These are phyloP conservation scores for Fusarium fracticaudum DNA, from an alignment of 2,329 filamentous ascomycete species.

Conservation along the genomic window DNA sequence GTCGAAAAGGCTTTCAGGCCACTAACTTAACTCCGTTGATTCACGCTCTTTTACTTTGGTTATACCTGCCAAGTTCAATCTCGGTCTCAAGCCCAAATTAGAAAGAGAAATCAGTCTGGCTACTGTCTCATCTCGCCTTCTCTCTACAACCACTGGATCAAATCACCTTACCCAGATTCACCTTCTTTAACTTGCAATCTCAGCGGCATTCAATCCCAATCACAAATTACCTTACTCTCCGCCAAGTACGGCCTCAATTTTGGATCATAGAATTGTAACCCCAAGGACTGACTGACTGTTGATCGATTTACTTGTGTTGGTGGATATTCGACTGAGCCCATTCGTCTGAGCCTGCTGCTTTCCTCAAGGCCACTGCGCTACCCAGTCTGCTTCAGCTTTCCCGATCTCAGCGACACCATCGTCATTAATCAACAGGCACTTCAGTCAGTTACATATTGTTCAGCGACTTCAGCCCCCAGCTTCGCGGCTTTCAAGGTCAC, in stretches of 20 bases:
- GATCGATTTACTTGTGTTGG: neutral
- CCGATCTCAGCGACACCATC: neutral
- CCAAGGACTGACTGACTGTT: conserved; percentile 5
- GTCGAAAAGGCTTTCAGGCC: conserved; percentile 20
- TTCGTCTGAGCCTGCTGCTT: conserved; percentile 6
- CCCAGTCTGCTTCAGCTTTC: neutral
- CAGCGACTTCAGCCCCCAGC: neutral
- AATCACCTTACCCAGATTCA: conserved; percentile 4
- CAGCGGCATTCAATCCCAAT: neutral
- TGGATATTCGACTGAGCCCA: conserved; percentile 1
- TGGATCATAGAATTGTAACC: conserved; percentile 6
- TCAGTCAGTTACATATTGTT: neutral
- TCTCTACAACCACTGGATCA: conserved; percentile 24
- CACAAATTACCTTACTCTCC: neutral
- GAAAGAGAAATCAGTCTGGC: conserved; percentile 36
- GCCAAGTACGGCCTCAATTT: conserved; percentile 4
- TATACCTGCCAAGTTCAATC: conserved; percentile 8
- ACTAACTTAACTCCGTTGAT: neutral
- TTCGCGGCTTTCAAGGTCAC: conserved; percentile 10
- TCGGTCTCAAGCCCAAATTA: conserved; percentile 1
- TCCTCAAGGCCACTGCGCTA: conserved; percentile 11
- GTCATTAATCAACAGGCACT: neutral
- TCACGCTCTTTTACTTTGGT: conserved; percentile 15
- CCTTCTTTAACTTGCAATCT: conserved; percentile 8
- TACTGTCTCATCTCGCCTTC: conserved; percentile 32